Evolutionary conservation across 768 basidiomycete species (phyloP).

Genomic region (Tricholoma sp.): DNA sequence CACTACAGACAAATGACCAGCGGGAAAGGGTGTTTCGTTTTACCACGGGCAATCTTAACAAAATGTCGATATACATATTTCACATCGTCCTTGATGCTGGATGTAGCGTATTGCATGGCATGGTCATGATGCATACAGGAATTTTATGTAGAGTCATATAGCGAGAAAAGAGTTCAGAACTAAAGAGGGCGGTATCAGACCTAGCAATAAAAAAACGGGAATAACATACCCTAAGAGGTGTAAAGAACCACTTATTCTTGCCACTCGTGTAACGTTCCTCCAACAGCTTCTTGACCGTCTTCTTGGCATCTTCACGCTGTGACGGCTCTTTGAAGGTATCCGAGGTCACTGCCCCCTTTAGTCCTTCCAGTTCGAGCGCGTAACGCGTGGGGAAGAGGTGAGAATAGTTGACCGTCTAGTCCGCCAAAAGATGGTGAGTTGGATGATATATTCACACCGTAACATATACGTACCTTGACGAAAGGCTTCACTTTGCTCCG

Average conservation of each 20-base stretch:
- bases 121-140: constrained; percentile 32
- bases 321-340: constrained; percentile 98
- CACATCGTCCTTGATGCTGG: background rate
- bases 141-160: constrained; percentile 24
- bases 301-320: constrained; percentile 92
- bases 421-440: background rate
- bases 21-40: no score
- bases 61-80: no score
- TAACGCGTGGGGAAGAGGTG: constrained; percentile 99
- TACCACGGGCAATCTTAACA: no score
- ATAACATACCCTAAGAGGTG: constrained; percentile 64
- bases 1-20: no score
- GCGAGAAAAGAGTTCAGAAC: constrained; percentile 33
- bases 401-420: constrained; percentile 91
- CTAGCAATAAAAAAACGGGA: background rate
- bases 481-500: constrained; percentile 99
- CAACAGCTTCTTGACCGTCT: constrained; percentile 91
- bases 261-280: constrained; percentile 93
- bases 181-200: constrained; percentile 11
- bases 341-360: constrained; percentile 78
- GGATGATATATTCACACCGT: background rate
- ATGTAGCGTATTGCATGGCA: constrained; percentile 19
- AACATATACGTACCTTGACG: constrained; percentile 74
- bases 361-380: constrained; percentile 89
- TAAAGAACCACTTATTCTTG: constrained; percentile 99